Percentiles rank a stretch among this genome's conserved stretches.
Conservation (phyloP, 805 yeast genomes). For the Metschnikowia continentalis region DNA sequence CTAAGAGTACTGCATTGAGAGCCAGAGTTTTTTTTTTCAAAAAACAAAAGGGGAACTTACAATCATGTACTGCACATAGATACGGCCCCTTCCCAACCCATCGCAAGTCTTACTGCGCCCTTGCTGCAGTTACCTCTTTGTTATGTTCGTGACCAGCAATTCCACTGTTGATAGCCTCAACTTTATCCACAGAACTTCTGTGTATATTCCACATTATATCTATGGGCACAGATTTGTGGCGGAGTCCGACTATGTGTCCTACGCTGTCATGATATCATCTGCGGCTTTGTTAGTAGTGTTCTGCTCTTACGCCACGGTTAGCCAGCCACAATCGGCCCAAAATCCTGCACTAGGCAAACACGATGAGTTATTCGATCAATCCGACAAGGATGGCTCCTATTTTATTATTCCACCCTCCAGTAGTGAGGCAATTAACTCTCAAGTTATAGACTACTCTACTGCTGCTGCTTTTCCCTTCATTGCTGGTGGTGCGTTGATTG, state of each 20-base stretch:
- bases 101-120: background rate
- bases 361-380: slow-evolving; percentile 18
- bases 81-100: background rate
- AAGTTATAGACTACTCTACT: slow-evolving; percentile 14
- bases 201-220: slow-evolving; percentile 3
- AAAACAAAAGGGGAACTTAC: background rate
- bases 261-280: slow-evolving; percentile 16
- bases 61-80: background rate
- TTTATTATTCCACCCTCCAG: slow-evolving; percentile 10
- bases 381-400: slow-evolving; percentile 21
- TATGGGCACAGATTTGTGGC: background rate
- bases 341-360: slow-evolving; percentile 19
- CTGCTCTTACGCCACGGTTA: slow-evolving; percentile 20
- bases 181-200: slow-evolving; percentile 1
- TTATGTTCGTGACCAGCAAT: background rate
- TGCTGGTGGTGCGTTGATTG: slow-evolving; percentile 36
- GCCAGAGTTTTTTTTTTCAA: too few species aligned
- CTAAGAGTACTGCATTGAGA: background rate
- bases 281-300: slow-evolving; percentile 21
- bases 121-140: background rate
- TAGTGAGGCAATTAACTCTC: slow-evolving; percentile 6
- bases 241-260: background rate
- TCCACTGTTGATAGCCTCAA: slow-evolving; percentile 4
- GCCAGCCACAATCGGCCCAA: slow-evolving; percentile 23
- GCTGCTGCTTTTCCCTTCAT: slow-evolving; percentile 44